These are phyloP conservation scores for Allium cepa DNA, from an alignment of 106 monocot genomes.

Conservation along the genomic window DNA sequence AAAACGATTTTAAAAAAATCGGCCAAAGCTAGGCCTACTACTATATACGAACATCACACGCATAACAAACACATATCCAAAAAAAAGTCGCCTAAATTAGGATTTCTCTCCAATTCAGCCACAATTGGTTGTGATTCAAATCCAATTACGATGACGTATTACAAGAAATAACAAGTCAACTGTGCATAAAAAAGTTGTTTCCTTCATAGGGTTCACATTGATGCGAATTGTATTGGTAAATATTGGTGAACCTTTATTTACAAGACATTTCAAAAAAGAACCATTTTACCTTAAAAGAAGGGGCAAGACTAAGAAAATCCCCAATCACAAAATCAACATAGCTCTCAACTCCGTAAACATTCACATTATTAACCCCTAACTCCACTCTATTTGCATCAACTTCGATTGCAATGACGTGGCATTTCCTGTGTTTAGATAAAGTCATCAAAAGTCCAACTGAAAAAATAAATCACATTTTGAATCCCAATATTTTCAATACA, in stretches of 20 bases:
- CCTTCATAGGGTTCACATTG: no score
- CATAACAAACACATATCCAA: no score
- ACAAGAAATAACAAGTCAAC: no score
- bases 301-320: slow-evolving; percentile 64
- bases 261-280: neutral
- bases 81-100: no score
- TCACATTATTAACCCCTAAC: slow-evolving; percentile 47
- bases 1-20: no score
- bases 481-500: neutral
- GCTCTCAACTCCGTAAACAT: slow-evolving; percentile 60
- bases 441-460: neutral
- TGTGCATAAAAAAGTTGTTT: no score
- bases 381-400: slow-evolving; percentile 49
- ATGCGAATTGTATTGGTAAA: no score
- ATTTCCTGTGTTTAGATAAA: slow-evolving; percentile 22
- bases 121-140: no score
- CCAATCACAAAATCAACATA: slow-evolving; percentile 63
- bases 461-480: neutral
- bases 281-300: slow-evolving; percentile 40
- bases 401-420: slow-evolving; percentile 52
- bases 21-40: no score
- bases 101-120: no score
- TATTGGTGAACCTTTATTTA: neutral
- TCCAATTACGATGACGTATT: no score
- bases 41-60: no score